Evolutionary conservation across 495 filamentous ascomycete species (phyloP), one percentile per base, ranked within the genome.

Genomic region (Hyaloscypha finlandica): DNA sequence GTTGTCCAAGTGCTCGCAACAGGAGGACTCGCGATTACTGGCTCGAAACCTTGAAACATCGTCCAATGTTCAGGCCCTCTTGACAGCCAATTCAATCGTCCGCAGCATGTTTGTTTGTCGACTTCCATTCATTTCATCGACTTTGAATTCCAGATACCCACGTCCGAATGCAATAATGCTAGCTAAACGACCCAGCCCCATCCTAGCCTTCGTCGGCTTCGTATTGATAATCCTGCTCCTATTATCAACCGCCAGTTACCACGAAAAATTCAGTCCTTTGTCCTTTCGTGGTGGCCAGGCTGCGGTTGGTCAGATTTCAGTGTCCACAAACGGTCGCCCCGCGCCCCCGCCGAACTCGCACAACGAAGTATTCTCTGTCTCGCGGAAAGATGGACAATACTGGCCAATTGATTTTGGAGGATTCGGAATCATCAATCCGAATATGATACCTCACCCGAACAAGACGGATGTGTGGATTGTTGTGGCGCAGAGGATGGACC

Each of bases 371-470:
- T 79, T 74, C 67, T 85, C 83, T 0, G 35, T 72, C 31, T 82
- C 80, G 8, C 81, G 76, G 25, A 16, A 69, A 1, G 74, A 83
- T 64, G 66, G 66, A 37, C 75, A 70, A 35, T 83, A 75, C 71
- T 84, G 82, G 65, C 61, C 59, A 42, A 76, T 86, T 72, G 70
- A 75, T 9, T 82, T 84, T 69, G 80, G 70, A 57, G 63, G 68
- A 35, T 54, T 69, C 6, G 51, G 61, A 11, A 74, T 74, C 61
- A 77, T 80, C 45, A 86, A 85, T 62, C 83, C 84, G 39, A 86
- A 82, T 71, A 81, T 86, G 65, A 76, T 86, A 53, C 83, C 84
- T 4, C 84, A 85, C 63, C 83, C 80, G 2, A 70, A 67, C 6
- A 71, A 72, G 33, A 65, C 76, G 12, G 71, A 80, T 61, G 81